Base-by-base conservation (phyloP, 179 eudicot genomes). In the Carnegiea gigantea region DNA sequence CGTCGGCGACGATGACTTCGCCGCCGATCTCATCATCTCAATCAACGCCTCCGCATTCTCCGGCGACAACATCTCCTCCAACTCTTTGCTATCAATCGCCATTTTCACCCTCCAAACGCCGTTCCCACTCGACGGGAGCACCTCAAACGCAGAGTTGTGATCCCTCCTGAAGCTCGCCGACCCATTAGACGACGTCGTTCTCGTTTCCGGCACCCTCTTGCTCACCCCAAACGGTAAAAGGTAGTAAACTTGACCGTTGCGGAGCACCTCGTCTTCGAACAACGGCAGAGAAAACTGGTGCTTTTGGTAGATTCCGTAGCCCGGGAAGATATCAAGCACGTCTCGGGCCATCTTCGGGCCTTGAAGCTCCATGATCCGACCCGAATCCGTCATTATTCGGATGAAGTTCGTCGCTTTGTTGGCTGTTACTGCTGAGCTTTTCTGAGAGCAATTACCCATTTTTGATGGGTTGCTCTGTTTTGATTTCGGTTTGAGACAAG, bases 81-180 rank as follows among this genome's bases (percentile, higher is more conserved):
- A 77, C 60, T 90, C 90, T 10, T 79, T 86, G 2, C 91, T 82
- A 75, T 84, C 84, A 9, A 92, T 92, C 81, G 86, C 89, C 82
- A 92, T 68, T 75, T 90, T 92, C 80, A 92, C 97, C 64, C 85
- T 87, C 97, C 97, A 92, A 7, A 92, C 90, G 0, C 95, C 93
- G 64, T 88, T 89, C 57, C 80, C 89, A 15, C 81, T 87, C 43
- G 88, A 85, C 1, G 89, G 86, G 46, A 89, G 53, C 0, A 90
- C 92, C 83, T 90, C 92, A 1, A 83, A 36, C 9, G 81, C 79
- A 4, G 86, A 44, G 65, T 14, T 83, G 62, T 83, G 83, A 71
- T 79, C 83, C 79, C 64, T 76, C 76, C 80, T 70, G 62, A 83
- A 83, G 83, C 83, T 80, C 65, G 12, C 15, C 2, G 77, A 68